These are phyloP conservation scores for Lizonia empirigonia DNA, from an alignment of 2,329 filamentous ascomycete genomes.

Conservation along the genomic window DNA sequence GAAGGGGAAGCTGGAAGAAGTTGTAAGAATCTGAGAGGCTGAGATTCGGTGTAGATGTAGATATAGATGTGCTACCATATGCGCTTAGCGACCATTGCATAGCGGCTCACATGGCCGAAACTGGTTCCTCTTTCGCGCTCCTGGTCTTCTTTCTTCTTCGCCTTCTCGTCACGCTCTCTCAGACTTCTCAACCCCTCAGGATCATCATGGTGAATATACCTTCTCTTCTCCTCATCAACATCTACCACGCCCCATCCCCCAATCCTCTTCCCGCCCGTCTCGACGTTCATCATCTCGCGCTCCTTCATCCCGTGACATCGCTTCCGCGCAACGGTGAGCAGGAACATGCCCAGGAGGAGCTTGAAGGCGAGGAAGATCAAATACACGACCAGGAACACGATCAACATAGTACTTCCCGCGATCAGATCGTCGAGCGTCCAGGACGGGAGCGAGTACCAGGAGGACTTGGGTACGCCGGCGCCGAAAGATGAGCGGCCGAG, in stretches of 20 bases:
- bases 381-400: slow-evolving; percentile 85
- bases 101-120: slow-evolving; percentile 73
- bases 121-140: slow-evolving; percentile 59
- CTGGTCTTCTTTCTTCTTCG: slow-evolving; percentile 63
- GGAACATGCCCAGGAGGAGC: slow-evolving; percentile 83
- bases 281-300: slow-evolving; percentile 61
- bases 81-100: slow-evolving; percentile 94
- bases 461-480: slow-evolving; percentile 38
- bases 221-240: slow-evolving; percentile 82
- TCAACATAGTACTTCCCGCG: slow-evolving; percentile 77
- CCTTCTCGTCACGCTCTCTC: slow-evolving; percentile 66
- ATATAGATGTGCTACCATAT: slow-evolving; percentile 74
- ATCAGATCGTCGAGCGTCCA: slow-evolving; percentile 76
- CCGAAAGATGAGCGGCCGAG: slow-evolving; percentile 74
- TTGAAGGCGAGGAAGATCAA: slow-evolving; percentile 81
- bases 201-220: slow-evolving; percentile 88
- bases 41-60: neutral
- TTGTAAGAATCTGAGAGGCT: neutral
- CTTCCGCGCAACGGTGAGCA: slow-evolving; percentile 78
- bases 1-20: slow-evolving; percentile 22
- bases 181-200: slow-evolving; percentile 68
- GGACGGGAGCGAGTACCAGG: slow-evolving; percentile 33
- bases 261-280: slow-evolving; percentile 73
- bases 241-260: slow-evolving; percentile 87
- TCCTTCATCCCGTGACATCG: slow-evolving; percentile 82